Evolutionary conservation across 2,329 filamentous ascomycete species (phyloP).

Genomic region (Ceratocystiopsis minuta): DNA sequence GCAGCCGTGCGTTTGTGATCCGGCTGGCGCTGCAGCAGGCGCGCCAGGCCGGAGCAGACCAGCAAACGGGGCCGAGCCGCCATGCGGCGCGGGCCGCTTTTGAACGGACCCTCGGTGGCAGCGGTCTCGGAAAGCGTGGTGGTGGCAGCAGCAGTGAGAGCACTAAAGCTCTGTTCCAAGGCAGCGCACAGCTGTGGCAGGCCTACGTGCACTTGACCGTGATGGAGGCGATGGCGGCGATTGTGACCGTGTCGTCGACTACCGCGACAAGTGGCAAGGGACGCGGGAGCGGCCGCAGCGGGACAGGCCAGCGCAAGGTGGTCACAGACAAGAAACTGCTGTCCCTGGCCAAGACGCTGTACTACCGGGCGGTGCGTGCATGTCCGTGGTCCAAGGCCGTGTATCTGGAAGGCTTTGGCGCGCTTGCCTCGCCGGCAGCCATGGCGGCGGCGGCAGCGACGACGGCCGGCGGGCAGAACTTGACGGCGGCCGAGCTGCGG

Average conservation of each 20-base stretch:
- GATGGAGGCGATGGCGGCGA: slow-evolving; percentile 1
- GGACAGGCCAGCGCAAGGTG: slow-evolving; percentile 8
- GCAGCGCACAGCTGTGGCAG: slow-evolving; percentile 28
- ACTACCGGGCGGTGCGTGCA: slow-evolving; percentile 27
- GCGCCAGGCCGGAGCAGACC: slow-evolving; percentile 22
- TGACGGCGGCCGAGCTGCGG: slow-evolving; percentile 26
- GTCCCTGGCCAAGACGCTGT: slow-evolving; percentile 24
- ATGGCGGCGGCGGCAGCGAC: slow-evolving; percentile 30
- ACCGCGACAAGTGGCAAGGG: slow-evolving; percentile 6
- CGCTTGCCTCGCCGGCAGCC: slow-evolving; percentile 19
- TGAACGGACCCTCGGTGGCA: slow-evolving; percentile 27
- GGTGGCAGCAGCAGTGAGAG: slow-evolving; percentile 13
- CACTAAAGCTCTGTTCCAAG: slow-evolving; percentile 9
- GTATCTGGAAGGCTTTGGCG: slow-evolving; percentile 31
- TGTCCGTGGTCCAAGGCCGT: slow-evolving; percentile 32
- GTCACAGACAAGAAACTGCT: slow-evolving; percentile 4
- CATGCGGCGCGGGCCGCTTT: slow-evolving; percentile 29
- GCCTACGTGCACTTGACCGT: slow-evolving; percentile 27
- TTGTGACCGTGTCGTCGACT: slow-evolving; percentile 15
- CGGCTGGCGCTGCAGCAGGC: slow-evolving; percentile 33
- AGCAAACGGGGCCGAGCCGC: slow-evolving; percentile 14
- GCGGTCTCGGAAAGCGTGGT: slow-evolving; percentile 6
- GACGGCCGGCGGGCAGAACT: slow-evolving; percentile 17
- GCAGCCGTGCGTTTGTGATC: slow-evolving; percentile 30
- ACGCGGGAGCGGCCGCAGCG: too few relatives aligned